Evolutionary conservation across 768 basidiomycete species (phyloP).

Genomic region (Plicaturopsis crispa): DNA sequence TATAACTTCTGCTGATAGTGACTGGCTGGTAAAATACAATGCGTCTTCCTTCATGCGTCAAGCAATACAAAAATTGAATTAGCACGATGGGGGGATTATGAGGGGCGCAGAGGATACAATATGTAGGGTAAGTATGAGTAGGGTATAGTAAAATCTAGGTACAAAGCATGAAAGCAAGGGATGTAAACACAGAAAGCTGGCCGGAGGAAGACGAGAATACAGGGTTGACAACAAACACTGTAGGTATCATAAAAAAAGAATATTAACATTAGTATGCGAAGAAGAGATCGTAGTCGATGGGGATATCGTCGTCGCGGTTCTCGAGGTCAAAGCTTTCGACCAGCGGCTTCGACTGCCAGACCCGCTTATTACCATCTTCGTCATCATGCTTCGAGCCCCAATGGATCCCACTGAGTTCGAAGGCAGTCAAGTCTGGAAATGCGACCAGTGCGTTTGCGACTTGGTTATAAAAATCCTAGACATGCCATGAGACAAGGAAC

Average conservation of each 20-base stretch:
- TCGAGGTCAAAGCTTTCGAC: constrained; percentile 18
- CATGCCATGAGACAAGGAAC: constrained; percentile 11
- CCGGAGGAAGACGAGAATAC: too few relatives aligned
- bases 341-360: constrained; percentile 49
- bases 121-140: constrained; percentile 3
- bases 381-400: constrained; percentile 50
- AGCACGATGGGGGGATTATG: too few relatives aligned
- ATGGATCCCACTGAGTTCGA: constrained; percentile 71
- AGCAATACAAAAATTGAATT: constrained; percentile 34
- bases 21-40: constrained; percentile 36
- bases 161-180: too few relatives aligned
- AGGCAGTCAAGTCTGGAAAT: constrained; percentile 53
- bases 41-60: constrained; percentile 42
- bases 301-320: constrained; percentile 8
- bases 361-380: constrained; percentile 32
- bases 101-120: too few relatives aligned
- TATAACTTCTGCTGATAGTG: constrained; percentile 24
- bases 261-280: neutral
- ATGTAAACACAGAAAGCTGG: too few relatives aligned
- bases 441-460: constrained; percentile 50
- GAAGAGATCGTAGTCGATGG: neutral
- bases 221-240: too few relatives aligned
- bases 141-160: neutral
- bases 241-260: neutral
- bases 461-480: constrained; percentile 55